phyloP scores from a whole-genome alignment of 768 basidiomycete genomes.

The Amanita rimosa region DNA sequence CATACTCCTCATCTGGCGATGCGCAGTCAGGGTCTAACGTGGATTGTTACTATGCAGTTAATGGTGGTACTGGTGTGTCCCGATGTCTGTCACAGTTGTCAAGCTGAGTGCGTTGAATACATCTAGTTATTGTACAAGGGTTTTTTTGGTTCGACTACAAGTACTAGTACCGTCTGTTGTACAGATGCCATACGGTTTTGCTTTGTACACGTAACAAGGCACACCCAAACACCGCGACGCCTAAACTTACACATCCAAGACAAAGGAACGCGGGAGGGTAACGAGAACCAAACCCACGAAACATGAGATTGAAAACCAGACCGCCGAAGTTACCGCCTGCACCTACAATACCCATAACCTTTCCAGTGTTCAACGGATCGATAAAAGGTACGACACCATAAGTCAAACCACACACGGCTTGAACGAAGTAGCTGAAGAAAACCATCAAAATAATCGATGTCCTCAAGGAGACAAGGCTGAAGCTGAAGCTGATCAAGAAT shows the following conservation, averaged over 20 bases:
- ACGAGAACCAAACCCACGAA: background rate
- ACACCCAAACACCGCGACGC: background rate
- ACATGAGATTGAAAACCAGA: slow-evolving; percentile 1
- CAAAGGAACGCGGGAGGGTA: background rate
- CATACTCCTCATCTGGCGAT: too few relatives aligned
- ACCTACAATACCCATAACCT: slow-evolving; percentile 2
- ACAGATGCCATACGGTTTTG: background rate
- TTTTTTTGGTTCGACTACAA: background rate
- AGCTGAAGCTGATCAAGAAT: slow-evolving; percentile 1
- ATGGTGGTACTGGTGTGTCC: too few relatives aligned
- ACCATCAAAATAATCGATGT: slow-evolving; percentile 2
- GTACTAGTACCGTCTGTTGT: background rate
- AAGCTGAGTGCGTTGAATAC: too few relatives aligned
- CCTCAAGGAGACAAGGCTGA: background rate
- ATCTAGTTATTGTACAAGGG: too few relatives aligned
- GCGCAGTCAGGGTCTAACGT: too few relatives aligned
- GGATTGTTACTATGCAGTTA: too few relatives aligned
- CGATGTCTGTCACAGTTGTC: too few relatives aligned
- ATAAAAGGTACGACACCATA: slow-evolving; percentile 1
- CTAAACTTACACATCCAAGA: slow-evolving; percentile 1
- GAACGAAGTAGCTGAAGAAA: slow-evolving; percentile 1
- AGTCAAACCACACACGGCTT: background rate
- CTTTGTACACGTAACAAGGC: background rate
- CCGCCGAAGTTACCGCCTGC: background rate
- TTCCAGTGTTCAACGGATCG: slow-evolving; percentile 2